Conservation (phyloP, 345 rosid genomes). For the Sapria himalayana region DNA sequence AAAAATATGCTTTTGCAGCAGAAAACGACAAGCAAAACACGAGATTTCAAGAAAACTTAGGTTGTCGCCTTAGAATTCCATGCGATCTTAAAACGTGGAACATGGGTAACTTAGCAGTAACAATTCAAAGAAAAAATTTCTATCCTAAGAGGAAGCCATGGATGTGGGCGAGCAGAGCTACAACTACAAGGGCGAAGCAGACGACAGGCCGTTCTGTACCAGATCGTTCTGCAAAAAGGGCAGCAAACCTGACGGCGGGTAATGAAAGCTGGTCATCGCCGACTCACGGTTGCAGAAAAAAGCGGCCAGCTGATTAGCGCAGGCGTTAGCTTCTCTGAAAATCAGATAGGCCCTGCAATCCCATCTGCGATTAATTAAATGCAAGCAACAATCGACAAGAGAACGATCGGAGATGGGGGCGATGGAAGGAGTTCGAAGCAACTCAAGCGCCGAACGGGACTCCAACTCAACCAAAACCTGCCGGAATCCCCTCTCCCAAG, state of each 20-base stretch:
- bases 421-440: constrained; percentile 9
- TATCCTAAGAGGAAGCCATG: too few relatives aligned
- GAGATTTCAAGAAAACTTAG: too few relatives aligned
- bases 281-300: background rate
- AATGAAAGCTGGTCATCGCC: background rate
- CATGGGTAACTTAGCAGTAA: too few relatives aligned
- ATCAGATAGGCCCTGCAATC: constrained; percentile 14
- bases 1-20: too few relatives aligned
- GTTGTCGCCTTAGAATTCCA: too few relatives aligned
- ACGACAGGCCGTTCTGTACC: too few relatives aligned
- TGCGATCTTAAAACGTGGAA: too few relatives aligned
- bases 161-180: too few relatives aligned
- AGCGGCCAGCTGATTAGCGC: constrained; percentile 23
- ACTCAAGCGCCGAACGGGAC: constrained; percentile 11
- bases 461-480: constrained; percentile 20
- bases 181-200: background rate
- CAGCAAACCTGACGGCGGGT: too few relatives aligned
- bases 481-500: constrained; percentile 25
- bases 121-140: too few relatives aligned
- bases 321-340: constrained; percentile 14
- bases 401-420: constrained; percentile 8
- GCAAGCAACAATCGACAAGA: constrained; percentile 17
- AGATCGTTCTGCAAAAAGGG: too few relatives aligned
- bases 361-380: constrained; percentile 20
- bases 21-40: too few relatives aligned